A percentile compares a stretch with the other conserved stretches of the same genome.
Evolutionary conservation across 305 asterid species (phyloP).

Genomic region (Fraxinus nigra): DNA sequence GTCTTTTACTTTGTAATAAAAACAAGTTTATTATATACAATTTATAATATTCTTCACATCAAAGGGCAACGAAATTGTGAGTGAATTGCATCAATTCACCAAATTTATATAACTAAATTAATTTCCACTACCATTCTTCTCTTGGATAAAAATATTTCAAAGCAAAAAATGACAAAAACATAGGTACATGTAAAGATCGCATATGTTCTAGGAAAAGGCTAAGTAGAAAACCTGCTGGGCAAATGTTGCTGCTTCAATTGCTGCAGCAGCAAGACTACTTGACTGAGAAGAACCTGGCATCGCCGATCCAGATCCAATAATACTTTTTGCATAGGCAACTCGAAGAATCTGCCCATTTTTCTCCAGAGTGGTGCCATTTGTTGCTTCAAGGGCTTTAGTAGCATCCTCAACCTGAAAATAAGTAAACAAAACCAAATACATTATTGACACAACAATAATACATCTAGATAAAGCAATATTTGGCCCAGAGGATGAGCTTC

Average conservation of each 20-base stretch:
- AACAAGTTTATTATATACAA: too few species aligned
- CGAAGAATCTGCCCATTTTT: constrained; percentile 98
- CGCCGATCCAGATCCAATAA: constrained; percentile 80
- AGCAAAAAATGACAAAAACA: background rate
- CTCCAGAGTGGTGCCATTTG: constrained; percentile 89
- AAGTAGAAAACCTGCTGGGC: constrained; percentile 80
- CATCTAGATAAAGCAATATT: background rate
- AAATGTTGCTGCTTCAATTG: constrained; percentile 98
- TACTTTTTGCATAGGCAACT: constrained; percentile 96
- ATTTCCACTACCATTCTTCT: background rate
- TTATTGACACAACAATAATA: background rate
- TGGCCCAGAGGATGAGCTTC: background rate
- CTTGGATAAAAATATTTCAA: background rate
- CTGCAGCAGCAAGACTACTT: constrained; percentile 98
- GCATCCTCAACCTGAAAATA: constrained; percentile 83
- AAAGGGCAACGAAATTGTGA: background rate
- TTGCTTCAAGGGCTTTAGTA: constrained; percentile 88
- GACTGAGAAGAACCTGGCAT: constrained; percentile 78
- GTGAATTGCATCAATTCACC: background rate
- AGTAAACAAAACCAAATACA: constrained; percentile 8
- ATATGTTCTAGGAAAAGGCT: constrained; percentile 14
- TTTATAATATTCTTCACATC: too few species aligned
- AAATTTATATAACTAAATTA: background rate
- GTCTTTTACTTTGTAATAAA: too few species aligned
- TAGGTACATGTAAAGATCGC: background rate